Percentiles rank a stretch among this genome's conserved stretches.
These are phyloP conservation scores for Phyllosticta citribraziliensis DNA, from an alignment of 2,329 filamentous ascomycete species.

Conservation along the genomic window DNA sequence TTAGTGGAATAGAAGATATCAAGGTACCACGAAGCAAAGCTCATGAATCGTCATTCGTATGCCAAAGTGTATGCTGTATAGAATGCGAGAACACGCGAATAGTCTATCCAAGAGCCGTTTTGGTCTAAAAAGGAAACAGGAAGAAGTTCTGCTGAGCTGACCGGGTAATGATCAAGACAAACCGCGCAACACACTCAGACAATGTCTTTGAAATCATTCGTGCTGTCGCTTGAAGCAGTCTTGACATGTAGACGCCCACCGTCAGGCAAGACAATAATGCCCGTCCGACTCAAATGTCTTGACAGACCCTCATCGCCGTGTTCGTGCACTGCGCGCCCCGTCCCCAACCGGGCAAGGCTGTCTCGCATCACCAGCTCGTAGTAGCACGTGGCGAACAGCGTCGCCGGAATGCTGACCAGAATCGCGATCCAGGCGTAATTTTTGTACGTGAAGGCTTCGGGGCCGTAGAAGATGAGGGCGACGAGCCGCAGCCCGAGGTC, in stretches of 20 bases:
- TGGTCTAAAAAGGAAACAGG: neutral
- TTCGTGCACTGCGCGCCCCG: constrained; percentile 41
- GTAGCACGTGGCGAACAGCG: constrained; percentile 44
- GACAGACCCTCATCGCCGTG: constrained; percentile 42
- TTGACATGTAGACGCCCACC: neutral
- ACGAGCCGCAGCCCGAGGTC: constrained; percentile 52
- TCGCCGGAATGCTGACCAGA: constrained; percentile 48
- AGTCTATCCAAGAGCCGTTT: too few relatives aligned
- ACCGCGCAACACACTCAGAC: neutral
- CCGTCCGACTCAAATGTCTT: constrained; percentile 29
- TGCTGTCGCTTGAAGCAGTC: neutral
- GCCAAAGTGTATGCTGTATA: too few relatives aligned
- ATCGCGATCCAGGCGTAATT: constrained; percentile 45
- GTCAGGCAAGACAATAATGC: constrained; percentile 15
- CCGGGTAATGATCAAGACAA: neutral
- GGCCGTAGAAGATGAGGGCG: constrained; percentile 47
- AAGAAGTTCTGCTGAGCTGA: neutral
- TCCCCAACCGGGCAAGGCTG: constrained; percentile 41
- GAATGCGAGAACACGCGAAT: too few relatives aligned
- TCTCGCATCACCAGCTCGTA: constrained; percentile 49
- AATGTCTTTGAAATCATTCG: neutral
- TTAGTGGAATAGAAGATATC: too few relatives aligned
- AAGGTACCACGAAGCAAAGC: too few relatives aligned
- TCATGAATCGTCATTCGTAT: too few relatives aligned
- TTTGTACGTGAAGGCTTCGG: constrained; percentile 39